Evolutionary conservation across 2,329 filamentous ascomycete species (phyloP).

Genomic region (Aschersonia sp.): DNA sequence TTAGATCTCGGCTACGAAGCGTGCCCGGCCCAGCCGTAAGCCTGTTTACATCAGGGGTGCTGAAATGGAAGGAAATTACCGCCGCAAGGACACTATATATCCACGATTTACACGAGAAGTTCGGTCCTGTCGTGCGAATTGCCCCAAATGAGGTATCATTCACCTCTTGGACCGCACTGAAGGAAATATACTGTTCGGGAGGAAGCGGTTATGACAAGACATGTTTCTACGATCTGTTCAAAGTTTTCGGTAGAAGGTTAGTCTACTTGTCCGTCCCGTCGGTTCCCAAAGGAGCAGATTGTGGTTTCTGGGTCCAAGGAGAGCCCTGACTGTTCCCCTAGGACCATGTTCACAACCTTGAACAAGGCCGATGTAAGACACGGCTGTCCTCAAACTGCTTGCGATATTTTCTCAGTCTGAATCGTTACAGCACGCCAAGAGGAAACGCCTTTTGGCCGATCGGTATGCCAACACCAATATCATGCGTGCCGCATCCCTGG

Average conservation of each 20-base stretch:
- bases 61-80: constrained; percentile 43
- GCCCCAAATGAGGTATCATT: constrained; percentile 32
- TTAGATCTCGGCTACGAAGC: constrained; percentile 18
- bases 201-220: constrained; percentile 53
- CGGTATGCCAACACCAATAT: constrained; percentile 57
- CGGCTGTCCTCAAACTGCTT: neutral
- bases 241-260: constrained; percentile 39
- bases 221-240: constrained; percentile 48
- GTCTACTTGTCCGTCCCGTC: constrained; percentile 6
- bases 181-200: constrained; percentile 39
- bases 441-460: constrained; percentile 50
- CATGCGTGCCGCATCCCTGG: constrained; percentile 37
- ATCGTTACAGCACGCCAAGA: constrained; percentile 39
- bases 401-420: neutral
- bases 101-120: constrained; percentile 30
- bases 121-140: constrained; percentile 30
- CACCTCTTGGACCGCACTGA: constrained; percentile 18
- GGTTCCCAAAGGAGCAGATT: neutral
- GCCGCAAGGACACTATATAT: constrained; percentile 38
- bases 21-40: constrained; percentile 35
- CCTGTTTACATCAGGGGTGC: constrained; percentile 31
- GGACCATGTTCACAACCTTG: constrained; percentile 46
- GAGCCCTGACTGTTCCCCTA: constrained; percentile 8
- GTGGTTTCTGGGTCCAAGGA: neutral
- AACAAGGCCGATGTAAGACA: constrained; percentile 34